Evolutionary conservation across 2,329 filamentous ascomycete species (phyloP).

Genomic region (Alternaria ethzedia): DNA sequence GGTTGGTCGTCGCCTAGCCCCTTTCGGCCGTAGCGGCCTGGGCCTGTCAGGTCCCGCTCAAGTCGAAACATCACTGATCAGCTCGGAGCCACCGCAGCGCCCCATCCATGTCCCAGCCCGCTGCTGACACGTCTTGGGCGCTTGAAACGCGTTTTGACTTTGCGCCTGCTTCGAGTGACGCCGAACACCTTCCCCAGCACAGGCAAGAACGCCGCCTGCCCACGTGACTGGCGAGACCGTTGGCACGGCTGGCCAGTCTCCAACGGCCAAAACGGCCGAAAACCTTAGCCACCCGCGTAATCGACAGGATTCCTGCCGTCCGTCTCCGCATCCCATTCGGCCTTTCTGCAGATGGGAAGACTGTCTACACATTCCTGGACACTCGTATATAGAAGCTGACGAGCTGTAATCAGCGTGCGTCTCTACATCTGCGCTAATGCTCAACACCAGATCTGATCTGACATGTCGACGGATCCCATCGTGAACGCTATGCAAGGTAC

Average conservation of each 20-base stretch:
- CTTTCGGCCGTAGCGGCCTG: slow-evolving; percentile 3
- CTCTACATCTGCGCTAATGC: not conserved
- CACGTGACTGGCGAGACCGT: slow-evolving; percentile 6
- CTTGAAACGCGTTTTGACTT: slow-evolving; percentile 8
- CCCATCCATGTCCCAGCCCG: slow-evolving; percentile 4
- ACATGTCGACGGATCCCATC: not conserved
- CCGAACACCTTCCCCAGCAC: not conserved
- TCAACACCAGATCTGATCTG: not conserved
- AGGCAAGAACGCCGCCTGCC: not conserved
- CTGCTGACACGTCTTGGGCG: slow-evolving; percentile 11
- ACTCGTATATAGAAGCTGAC: not conserved
- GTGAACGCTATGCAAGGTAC: slow-evolving; percentile 12
- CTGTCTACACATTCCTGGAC: not conserved
- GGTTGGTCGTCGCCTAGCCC: slow-evolving; percentile 8
- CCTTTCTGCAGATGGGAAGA: not conserved
- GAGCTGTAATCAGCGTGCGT: not conserved
- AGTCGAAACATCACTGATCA: slow-evolving; percentile 14
- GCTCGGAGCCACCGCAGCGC: slow-evolving; percentile 14
- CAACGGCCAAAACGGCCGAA: slow-evolving; percentile 12
- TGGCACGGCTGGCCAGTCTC: slow-evolving; percentile 6
- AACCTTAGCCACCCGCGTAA: slow-evolving; percentile 12
- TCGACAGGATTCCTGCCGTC: slow-evolving; percentile 1
- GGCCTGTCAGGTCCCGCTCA: slow-evolving; percentile 14
- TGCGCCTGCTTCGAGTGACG: not conserved
- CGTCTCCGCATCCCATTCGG: not conserved